Base-by-base conservation (phyloP, 768 basidiomycete genomes). In the Trametes gibbosa region DNA sequence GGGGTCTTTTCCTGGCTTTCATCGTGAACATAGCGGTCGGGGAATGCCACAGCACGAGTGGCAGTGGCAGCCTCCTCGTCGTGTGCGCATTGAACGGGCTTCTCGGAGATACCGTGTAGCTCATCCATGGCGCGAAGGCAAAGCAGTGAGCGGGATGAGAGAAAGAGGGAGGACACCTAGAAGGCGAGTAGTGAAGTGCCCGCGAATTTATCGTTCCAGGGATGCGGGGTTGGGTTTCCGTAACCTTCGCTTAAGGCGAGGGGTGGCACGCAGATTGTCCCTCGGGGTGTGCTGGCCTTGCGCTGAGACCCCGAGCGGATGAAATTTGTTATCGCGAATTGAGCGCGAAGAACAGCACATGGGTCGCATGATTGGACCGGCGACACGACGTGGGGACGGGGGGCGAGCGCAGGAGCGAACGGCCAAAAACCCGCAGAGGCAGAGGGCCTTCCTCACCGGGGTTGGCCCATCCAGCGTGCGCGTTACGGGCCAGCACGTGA, bases 31-130 rank as follows among this genome's bases (percentile, higher is more conserved):
- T 35, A 21, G 17, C 52, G 40, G 19, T 75, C 72, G 24, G 81
- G 81, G 67, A 84, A 84, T 29, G 76, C 82, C 40, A 85, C 80
- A 16, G 79, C 75, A 45, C 83, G 80, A 21, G 68, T 63, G 29
- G 72, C 70, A 48, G 71, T 69, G 25, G 67, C 68, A 10, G 69
- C 70, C 45, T 74, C 74, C 19, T 77, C 78, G 41, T 69, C 70
- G 42, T 65, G 57, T 3, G 46, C 8, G 27, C n/a, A 27, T 8
- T 52, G 62, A 13, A 61, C 46, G 42, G 50, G 51, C 45, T 63
- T 66, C 55, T 65, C 61, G 37, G 61, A 17, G 57, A 53, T 59
- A 12, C 52, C 50, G 42, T 50, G 56, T 43, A 49, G 56, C 34
- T 16, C 48, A 57, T 66, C 66, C 66, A 70, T 70, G 48, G 23